Conservation (phyloP, 805 yeast genomes). For the Millerozyma acaciae region DNA sequence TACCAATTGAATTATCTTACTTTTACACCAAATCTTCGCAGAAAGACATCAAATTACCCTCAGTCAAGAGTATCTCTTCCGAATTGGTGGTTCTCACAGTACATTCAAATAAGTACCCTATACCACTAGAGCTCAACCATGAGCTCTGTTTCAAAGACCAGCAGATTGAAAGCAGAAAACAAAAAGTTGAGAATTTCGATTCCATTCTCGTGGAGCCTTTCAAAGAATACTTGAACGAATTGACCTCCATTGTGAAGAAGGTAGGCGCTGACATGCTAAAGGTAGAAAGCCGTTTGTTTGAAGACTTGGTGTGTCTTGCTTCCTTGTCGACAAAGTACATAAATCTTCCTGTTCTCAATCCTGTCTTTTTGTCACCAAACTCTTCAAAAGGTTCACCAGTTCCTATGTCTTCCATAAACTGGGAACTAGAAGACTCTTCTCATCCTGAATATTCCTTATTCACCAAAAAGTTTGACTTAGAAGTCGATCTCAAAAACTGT, state of each 20-base stretch:
- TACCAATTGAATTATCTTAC: constrained; percentile 33
- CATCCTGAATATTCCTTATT: constrained; percentile 16
- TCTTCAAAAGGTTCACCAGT: constrained; percentile 17
- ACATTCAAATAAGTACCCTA: constrained; percentile 28
- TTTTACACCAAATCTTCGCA: constrained; percentile 12
- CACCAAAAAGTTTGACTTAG: constrained; percentile 26
- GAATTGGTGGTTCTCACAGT: constrained; percentile 37
- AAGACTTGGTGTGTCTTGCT: constrained; percentile 35
- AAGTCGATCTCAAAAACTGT: constrained; percentile 26
- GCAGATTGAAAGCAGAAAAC: constrained; percentile 20
- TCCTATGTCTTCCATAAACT: constrained; percentile 24
- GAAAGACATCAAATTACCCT: constrained; percentile 19
- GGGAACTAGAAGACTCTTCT: constrained; percentile 18
- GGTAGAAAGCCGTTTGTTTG: constrained; percentile 33
- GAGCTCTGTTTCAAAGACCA: constrained; percentile 36
- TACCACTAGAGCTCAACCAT: constrained; percentile 39
- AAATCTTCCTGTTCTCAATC: constrained; percentile 20
- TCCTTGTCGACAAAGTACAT: constrained; percentile 31
- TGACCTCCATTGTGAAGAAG: constrained; percentile 26
- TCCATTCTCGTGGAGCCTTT: constrained; percentile 30
- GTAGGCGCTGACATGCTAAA: constrained; percentile 31
- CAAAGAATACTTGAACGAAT: constrained; percentile 21
- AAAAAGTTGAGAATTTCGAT: constrained; percentile 28
- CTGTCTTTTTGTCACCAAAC: constrained; percentile 10
- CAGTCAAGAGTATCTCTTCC: constrained; percentile 28